These are phyloP conservation scores for Pulveroboletus sp. DNA, from an alignment of 768 basidiomycete species.

Conservation along the genomic window DNA sequence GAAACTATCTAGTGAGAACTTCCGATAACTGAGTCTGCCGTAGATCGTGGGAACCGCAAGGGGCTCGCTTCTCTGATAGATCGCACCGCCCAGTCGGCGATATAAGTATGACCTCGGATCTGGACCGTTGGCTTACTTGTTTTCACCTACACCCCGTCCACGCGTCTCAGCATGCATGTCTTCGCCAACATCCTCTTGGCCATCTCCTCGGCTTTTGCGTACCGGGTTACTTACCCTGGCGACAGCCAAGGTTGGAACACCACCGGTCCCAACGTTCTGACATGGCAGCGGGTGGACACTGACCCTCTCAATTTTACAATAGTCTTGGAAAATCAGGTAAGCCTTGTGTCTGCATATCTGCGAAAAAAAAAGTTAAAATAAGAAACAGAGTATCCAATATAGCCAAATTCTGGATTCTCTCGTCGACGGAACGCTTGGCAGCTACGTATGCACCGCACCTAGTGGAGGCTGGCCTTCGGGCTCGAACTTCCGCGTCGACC, in stretches of 20 bases:
- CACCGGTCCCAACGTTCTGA: slow-evolving; percentile 46
- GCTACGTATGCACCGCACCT: slow-evolving; percentile 47
- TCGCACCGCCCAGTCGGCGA: slow-evolving; percentile 6
- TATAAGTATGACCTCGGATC: neutral
- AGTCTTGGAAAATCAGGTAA: slow-evolving; percentile 61
- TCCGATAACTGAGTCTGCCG: neutral
- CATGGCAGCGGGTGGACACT: slow-evolving; percentile 63
- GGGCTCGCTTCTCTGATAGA: slow-evolving; percentile 4
- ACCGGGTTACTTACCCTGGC: slow-evolving; percentile 54
- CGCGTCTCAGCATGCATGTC: slow-evolving; percentile 39
- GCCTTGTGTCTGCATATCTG: slow-evolving; percentile 11
- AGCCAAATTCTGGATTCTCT: slow-evolving; percentile 51
- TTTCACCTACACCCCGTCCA: neutral
- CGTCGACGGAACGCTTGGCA: slow-evolving; percentile 46
- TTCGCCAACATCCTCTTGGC: slow-evolving; percentile 43
- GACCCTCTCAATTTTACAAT: slow-evolving; percentile 68
- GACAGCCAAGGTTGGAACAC: slow-evolving; percentile 51
- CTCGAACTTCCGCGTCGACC: slow-evolving; percentile 63
- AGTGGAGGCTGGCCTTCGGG: slow-evolving; percentile 66
- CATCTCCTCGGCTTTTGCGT: slow-evolving; percentile 58
- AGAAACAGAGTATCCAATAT: slow-evolving; percentile 35
- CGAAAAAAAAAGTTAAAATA: no score
- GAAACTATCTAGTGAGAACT: neutral
- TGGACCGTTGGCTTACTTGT: neutral
- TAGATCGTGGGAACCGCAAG: slow-evolving; percentile 23